A percentile compares a stretch with the other conserved stretches of the same genome.
These are phyloP conservation scores for Eragrostis curvula DNA, from an alignment of 176 grass and related monocot genomes.

Conservation along the genomic window DNA sequence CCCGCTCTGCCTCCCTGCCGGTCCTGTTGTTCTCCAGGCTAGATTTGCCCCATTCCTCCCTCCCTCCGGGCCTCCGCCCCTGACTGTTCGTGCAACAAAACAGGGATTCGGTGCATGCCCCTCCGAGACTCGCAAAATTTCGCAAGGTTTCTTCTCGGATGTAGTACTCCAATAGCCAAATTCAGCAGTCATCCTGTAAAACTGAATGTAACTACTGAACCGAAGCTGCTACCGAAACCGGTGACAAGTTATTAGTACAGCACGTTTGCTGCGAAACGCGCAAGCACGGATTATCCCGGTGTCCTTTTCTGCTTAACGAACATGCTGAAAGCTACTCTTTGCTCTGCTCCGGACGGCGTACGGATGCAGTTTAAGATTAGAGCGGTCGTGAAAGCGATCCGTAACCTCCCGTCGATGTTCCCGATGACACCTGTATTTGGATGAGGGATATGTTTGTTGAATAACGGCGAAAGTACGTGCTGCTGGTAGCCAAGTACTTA, in stretches of 20 bases:
- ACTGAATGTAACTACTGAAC: not conserved
- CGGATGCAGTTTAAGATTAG: too few species aligned
- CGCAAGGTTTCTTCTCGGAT: too few species aligned
- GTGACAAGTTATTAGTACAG: too few species aligned
- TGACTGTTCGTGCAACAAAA: too few species aligned
- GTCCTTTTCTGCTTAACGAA: not conserved
- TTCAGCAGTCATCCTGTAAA: not conserved
- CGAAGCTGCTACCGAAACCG: too few species aligned
- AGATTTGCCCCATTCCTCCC: not conserved
- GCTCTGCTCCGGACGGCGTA: not conserved
- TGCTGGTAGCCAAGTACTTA: not conserved
- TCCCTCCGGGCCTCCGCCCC: not conserved
- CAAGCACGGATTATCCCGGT: not conserved
- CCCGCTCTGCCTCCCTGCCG: not conserved
- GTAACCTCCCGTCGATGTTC: not conserved
- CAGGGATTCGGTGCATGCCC: too few species aligned
- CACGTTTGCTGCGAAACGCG: too few species aligned
- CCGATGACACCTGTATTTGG: not conserved
- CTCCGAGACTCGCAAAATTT: too few species aligned
- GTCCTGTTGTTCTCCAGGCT: not conserved
- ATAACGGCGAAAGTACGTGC: not conserved
- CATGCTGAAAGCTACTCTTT: slow-evolving; percentile 1
- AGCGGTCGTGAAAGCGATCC: not conserved
- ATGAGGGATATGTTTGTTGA: not conserved
- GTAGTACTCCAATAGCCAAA: too few species aligned